Conservation (phyloP, 2,329 filamentous ascomycete species). For the Ramularia collo-cygni region DNA sequence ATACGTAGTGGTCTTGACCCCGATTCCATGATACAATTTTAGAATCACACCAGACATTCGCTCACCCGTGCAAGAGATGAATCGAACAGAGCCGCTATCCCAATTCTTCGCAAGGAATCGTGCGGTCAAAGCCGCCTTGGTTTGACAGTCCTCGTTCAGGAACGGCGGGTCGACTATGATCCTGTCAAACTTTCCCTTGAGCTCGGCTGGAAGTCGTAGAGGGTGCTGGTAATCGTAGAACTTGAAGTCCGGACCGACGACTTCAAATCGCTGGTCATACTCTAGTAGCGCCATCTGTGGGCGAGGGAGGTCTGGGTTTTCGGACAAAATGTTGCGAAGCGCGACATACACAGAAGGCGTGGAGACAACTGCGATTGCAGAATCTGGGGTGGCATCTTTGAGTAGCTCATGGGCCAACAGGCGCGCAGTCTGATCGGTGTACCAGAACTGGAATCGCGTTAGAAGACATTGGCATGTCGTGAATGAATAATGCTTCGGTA, state of each 20-base stretch:
- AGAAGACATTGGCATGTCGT: background rate
- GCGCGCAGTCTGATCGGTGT: constrained; percentile 61
- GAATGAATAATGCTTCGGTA: too few relatives aligned
- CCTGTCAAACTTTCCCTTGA: constrained; percentile 60
- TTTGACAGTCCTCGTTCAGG: constrained; percentile 72
- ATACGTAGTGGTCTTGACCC: constrained; percentile 59
- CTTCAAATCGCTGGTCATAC: constrained; percentile 64
- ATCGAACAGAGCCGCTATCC: constrained; percentile 24
- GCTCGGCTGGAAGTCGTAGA: constrained; percentile 50
- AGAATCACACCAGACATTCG: constrained; percentile 59
- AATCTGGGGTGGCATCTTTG: constrained; percentile 48
- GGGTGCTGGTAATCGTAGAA: constrained; percentile 69
- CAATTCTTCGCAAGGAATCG: constrained; percentile 60
- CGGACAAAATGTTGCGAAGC: constrained; percentile 55
- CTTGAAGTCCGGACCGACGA: constrained; percentile 70
- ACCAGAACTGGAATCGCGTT: constrained; percentile 62
- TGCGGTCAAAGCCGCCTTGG: constrained; percentile 68
- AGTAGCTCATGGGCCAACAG: constrained; percentile 60
- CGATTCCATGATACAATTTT: constrained; percentile 61
- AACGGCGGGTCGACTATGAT: constrained; percentile 76
- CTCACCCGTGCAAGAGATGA: constrained; percentile 72
- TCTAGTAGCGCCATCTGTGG: constrained; percentile 64
- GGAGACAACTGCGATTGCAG: constrained; percentile 61
- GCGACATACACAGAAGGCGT: constrained; percentile 72
- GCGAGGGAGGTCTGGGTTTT: constrained; percentile 26